Base-by-base conservation (phyloP, 257 asterid genomes). In the Salvia hispanica region DNA sequence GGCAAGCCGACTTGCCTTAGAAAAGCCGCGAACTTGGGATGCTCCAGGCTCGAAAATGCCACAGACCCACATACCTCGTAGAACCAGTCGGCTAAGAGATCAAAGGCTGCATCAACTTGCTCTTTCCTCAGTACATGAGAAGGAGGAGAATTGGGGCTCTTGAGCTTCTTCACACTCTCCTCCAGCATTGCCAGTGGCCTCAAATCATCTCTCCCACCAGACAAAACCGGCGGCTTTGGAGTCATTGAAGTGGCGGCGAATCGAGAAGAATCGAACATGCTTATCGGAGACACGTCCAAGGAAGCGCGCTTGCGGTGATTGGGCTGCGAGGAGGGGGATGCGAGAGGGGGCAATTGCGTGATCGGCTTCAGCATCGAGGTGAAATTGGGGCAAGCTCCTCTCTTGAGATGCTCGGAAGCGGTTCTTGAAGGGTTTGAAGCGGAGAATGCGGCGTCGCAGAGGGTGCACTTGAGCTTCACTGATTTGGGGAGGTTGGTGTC, bases 351-450 rank as follows among this genome's bases (percentile, higher is more conserved):
- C n/a, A 89, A 53, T 46, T 78, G 81, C 2, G 95, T 82, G 64
- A 82, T 74, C 14, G 96, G 91, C 72, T 75, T 84, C 74, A 81
- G 56, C 66, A 78, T 69, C 14, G 81, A 57, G 67, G 72, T 82
- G 74, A 87, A 90, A 81, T 86, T 88, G 62, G 94, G 94, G 64
- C 97, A 90, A 46, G 83, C 81, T 11, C 95, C 97, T 69, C 90
- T 71, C 74, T 88, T 88, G 0, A 90, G 87, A 74, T 90, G 95
- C 85, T 90, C 95, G 7, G 95, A 74, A 36, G 97, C 97, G 1
- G 97, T 90, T 13, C 97, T 76, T 3, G 97, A 90, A 2, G 97
- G 97, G 71, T 90, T 90, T 0, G 97, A 90, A 13, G 97, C 94
- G 0, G 97, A 90, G 64, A 90, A 90, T 16, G 80, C 79, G 42